phyloP scores from a whole-genome alignment of 768 basidiomycete genomes.

The Filobasidium wieringae region DNA sequence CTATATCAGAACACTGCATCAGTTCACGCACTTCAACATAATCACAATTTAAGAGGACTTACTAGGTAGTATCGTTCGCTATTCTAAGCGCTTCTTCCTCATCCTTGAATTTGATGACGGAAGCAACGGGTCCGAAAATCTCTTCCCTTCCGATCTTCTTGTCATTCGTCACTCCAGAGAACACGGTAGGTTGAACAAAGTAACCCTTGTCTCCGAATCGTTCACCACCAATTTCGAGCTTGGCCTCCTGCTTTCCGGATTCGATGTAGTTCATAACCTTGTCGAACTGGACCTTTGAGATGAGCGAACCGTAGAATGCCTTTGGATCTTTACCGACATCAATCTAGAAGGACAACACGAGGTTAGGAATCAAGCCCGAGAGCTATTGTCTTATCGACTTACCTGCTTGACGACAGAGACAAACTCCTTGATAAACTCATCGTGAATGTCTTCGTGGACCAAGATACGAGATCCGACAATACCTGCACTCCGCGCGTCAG shows the following conservation, averaged over 20 bases:
- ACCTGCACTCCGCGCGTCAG: not conserved
- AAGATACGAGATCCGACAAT: constrained; percentile 9
- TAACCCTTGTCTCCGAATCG: constrained; percentile 61
- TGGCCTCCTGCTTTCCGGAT: constrained; percentile 59
- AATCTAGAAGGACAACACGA: no score
- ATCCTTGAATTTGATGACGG: constrained; percentile 6
- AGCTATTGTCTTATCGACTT: no score
- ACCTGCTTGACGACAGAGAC: constrained; percentile 1
- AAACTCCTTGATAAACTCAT: not conserved
- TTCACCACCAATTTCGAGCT: constrained; percentile 51
- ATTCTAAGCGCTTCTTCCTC: constrained; percentile 6
- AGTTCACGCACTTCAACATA: not conserved
- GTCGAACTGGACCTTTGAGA: constrained; percentile 32
- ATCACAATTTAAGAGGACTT: not conserved
- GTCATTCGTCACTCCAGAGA: constrained; percentile 43
- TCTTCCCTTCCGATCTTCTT: constrained; percentile 11
- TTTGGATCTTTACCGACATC: constrained; percentile 3
- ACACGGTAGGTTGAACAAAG: constrained; percentile 49
- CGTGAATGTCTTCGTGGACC: not conserved
- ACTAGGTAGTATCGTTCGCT: constrained; percentile 9
- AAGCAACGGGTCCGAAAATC: constrained; percentile 15
- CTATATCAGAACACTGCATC: not conserved
- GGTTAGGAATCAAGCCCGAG: not conserved
- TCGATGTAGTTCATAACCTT: constrained; percentile 62
- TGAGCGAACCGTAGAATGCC: constrained; percentile 4